Base-by-base conservation (phyloP, 805 yeast species). In the Tetrapisispora fleetii region DNA sequence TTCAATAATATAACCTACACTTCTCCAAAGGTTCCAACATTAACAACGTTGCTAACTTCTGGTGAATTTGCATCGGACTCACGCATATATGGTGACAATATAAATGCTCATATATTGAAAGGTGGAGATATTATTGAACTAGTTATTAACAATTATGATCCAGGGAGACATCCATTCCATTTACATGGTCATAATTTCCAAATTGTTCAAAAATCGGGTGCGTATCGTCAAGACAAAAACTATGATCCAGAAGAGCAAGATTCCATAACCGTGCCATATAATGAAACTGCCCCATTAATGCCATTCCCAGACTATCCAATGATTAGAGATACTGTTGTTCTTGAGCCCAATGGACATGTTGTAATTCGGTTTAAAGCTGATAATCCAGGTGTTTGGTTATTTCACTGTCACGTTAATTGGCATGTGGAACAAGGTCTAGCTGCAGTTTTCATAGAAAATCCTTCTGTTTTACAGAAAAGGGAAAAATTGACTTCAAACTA, bases 361-460 rank as follows among this genome's bases (percentile, higher is more conserved):
- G 90, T 87, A 32, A 62, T 91, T 53, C 79, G 98, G 64, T 91
- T 89, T 75, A 79, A 77, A 62, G 95, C 98, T 47, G 82, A 85
- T 65, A 93, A 93, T 67, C 99, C 98, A 32, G 99, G 99, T 73
- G 90, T 90, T 40, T 91, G 98, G 99, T 79, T 82, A 67, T 93
- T 93, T 95, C 99, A 91, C 72, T 91, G 99, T 70, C 99, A 91
- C 67, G 85, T 93, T 61, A 98, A 93, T 67, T 91, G 99, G 99
- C 99, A 93, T 72, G 77, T 91, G 74, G 77, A 81, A 61, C 98
- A 93, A 73, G 99, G 99, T 62, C 77, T 91, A 59, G 95, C 95
- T 13, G 58, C 89, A 48, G 73, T 75, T 11, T 71, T 93, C 40
- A 70, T 91, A 48, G 99, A 91, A 71, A 96, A 88, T 48, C 99